Evolutionary conservation across 2,329 filamentous ascomycete genomes (phyloP), one percentile per base, ranked within the genome.

Genomic region (Stagonosporopsis rhizophila): DNA sequence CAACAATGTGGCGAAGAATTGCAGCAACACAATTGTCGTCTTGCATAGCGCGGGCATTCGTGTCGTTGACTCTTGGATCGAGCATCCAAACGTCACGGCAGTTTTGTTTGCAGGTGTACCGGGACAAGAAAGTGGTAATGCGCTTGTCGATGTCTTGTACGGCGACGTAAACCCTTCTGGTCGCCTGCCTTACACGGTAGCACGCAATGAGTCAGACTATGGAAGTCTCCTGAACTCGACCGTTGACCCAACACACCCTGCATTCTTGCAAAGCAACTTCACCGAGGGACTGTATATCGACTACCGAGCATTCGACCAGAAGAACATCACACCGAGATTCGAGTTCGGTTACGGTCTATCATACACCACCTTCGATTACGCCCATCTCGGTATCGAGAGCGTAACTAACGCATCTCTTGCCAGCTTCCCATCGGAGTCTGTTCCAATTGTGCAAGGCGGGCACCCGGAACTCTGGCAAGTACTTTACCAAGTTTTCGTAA

Each of bases 61-160:
- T 2, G 78, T 95, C 0, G 78, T 97, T 19, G 85, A 87, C 6
- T 84, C 91, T 14, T 94, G 87, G 83, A 87, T 89, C 65, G 79
- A 89, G 46, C 86, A 87, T 73, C 84, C 85, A 28, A 96, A 96
- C 74, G 82, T 96, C 39, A 92, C 90, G 0, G 92, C 90, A 23
- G 91, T 96, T 42, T 71, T 96, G 1, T 94, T 88, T 84, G 90
- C 90, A 15, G 89, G 89, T 64, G 77, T 92, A 11, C 91, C 91
- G 0, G 92, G 92, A 9, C 88, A 96, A 71, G 89, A 96, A 73
- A 89, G 87, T 15, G 91, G 92, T 49, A 89, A 92, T 69, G 83
- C 89, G 1, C 84, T 96, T 48, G 83, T 84, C 9, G 90, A 95
- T 64, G 82, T 96, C 11, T 85, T 96, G 5, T 96, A 92, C 73